These are phyloP conservation scores for Aspergillus hancockii DNA, from an alignment of 495 filamentous ascomycete species.

Conservation along the genomic window DNA sequence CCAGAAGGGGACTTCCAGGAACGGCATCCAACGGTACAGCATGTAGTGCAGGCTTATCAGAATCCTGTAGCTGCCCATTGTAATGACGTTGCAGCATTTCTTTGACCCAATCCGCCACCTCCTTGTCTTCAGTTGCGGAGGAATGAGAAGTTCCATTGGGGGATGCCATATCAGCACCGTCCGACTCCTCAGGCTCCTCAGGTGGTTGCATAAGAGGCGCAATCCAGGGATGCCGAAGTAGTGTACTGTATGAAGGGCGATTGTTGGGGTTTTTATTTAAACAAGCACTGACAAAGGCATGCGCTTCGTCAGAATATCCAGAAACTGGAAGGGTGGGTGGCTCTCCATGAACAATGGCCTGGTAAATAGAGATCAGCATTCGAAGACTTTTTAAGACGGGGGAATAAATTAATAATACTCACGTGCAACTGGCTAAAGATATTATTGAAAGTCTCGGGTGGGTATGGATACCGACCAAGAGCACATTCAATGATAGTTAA, in stretches of 20 bases:
- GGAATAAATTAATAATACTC: slow-evolving; percentile 47
- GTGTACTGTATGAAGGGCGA: slow-evolving; percentile 84
- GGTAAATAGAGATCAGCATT: slow-evolving; percentile 19
- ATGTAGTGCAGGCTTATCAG: slow-evolving; percentile 71
- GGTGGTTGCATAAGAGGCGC: slow-evolving; percentile 76
- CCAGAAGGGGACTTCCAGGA: slow-evolving; percentile 35
- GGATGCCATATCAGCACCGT: slow-evolving; percentile 62
- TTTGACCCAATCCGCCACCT: slow-evolving; percentile 86
- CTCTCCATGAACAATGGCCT: slow-evolving; percentile 98
- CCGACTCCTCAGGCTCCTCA: slow-evolving; percentile 77
- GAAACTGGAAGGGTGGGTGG: slow-evolving; percentile 80
- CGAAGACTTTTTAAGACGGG: slow-evolving; percentile 8
- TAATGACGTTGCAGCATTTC: slow-evolving; percentile 63
- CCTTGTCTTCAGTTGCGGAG: slow-evolving; percentile 61
- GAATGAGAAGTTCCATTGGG: slow-evolving; percentile 46
- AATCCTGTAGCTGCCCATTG: slow-evolving; percentile 47
- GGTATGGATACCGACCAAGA: slow-evolving; percentile 93
- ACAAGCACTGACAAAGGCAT: slow-evolving; percentile 85
- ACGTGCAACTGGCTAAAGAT: slow-evolving; percentile 98
- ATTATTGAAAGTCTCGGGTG: slow-evolving; percentile 96
- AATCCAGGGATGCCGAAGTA: slow-evolving; percentile 89
- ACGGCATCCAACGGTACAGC: slow-evolving; percentile 71
- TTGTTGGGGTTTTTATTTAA: slow-evolving; percentile 90
- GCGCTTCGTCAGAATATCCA: slow-evolving; percentile 75
- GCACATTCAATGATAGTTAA: slow-evolving; percentile 96